Conservation (phyloP, 805 yeast species). For the Yamadazyma tumulicola region DNA sequence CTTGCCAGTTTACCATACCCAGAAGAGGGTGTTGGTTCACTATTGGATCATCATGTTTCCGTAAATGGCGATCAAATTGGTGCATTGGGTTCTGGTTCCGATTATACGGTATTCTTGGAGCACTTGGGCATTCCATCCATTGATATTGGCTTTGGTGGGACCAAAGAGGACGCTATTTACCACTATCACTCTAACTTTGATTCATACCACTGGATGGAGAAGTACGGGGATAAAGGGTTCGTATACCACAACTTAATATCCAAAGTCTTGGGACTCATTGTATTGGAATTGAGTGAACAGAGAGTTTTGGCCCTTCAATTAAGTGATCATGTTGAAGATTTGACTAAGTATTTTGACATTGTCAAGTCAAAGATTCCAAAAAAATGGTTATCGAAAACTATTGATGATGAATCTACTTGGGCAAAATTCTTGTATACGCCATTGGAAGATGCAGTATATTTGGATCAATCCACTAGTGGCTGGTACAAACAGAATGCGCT, state of each 20-base stretch:
- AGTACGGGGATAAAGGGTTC: constrained; percentile 50
- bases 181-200: constrained; percentile 61
- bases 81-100: constrained; percentile 49
- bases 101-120: constrained; percentile 58
- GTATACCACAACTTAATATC: constrained; percentile 54
- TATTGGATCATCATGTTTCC: constrained; percentile 46
- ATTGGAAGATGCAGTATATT: constrained; percentile 14
- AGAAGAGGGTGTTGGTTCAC: constrained; percentile 33
- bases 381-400: constrained; percentile 25
- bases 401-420: constrained; percentile 16
- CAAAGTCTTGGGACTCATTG: constrained; percentile 54
- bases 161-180: constrained; percentile 44
- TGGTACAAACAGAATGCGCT: constrained; percentile 12
- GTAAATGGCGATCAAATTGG: constrained; percentile 33
- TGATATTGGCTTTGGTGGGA: constrained; percentile 39
- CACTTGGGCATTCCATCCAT: constrained; percentile 66
- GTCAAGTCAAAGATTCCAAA: constrained; percentile 27
- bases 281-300: constrained; percentile 51
- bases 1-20: constrained; percentile 46
- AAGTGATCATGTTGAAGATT: constrained; percentile 43
- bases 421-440: constrained; percentile 13
- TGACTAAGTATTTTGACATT: constrained; percentile 34
- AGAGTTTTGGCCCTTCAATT: constrained; percentile 53
- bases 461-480: constrained; percentile 14
- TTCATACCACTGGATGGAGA: constrained; percentile 52